Evolutionary conservation across 139 green algal species (phyloP).

Genomic region (Marvania coccoides): DNA sequence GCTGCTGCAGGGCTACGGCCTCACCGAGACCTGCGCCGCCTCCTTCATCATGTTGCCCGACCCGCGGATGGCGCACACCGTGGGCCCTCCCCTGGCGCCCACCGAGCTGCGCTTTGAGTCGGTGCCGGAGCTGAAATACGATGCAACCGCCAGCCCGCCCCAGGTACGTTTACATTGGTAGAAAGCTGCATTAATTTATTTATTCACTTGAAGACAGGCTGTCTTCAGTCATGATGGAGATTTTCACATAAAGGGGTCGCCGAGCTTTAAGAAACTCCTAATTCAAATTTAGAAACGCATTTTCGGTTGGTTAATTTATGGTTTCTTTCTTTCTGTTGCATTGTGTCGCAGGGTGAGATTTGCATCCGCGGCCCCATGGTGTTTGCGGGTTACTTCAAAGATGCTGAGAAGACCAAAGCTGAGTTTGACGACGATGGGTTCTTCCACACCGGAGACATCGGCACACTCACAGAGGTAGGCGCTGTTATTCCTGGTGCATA

Average conservation of each 20-base stretch:
- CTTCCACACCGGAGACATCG: conserved; percentile 82
- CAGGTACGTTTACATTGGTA: conserved; percentile 22
- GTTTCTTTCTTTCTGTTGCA: too few relatives aligned
- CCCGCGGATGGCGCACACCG: conserved; percentile 52
- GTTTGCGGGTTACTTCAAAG: conserved; percentile 79
- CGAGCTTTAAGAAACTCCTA: too few relatives aligned
- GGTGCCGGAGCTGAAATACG: conserved; percentile 62
- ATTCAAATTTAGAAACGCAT: too few relatives aligned
- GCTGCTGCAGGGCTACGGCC: conserved; percentile 81
- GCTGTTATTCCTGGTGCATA: too few relatives aligned
- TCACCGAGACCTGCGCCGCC: conserved; percentile 85
- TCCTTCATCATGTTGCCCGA: conserved; percentile 63
- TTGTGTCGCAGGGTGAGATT: conserved; percentile 59
- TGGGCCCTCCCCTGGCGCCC: conserved; percentile 56
- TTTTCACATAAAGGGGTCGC: too few relatives aligned
- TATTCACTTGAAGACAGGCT: not conserved
- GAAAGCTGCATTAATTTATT: not conserved
- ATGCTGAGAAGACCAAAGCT: conserved; percentile 60
- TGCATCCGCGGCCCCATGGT: conserved; percentile 64
- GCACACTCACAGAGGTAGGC: conserved; percentile 45
- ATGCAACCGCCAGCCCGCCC: conserved; percentile 27
- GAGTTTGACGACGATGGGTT: conserved; percentile 74
- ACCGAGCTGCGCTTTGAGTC: conserved; percentile 59
- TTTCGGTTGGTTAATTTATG: too few relatives aligned
- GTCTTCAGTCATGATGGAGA: too few relatives aligned